These are phyloP conservation scores for Diaporthe vexans DNA, from an alignment of 2,329 filamentous ascomycete species.

Conservation along the genomic window DNA sequence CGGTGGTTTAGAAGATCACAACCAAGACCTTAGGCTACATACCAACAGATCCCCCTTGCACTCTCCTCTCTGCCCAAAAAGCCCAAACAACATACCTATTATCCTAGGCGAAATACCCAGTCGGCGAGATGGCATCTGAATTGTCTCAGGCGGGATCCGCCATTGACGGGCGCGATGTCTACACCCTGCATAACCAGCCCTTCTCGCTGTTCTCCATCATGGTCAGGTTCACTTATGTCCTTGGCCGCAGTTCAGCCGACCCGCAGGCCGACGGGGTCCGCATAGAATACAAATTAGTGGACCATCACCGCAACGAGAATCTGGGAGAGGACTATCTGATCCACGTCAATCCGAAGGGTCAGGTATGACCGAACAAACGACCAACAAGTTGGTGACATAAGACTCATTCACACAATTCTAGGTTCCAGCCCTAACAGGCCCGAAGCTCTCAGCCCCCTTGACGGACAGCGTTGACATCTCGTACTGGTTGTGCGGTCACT, in stretches of 20 bases:
- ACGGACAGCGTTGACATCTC: conserved; percentile 15
- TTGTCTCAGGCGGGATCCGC: neutral
- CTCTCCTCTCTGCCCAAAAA: neutral
- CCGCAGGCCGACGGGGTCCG: neutral
- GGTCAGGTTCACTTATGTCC: neutral
- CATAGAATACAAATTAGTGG: neutral
- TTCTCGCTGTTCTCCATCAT: conserved; percentile 17
- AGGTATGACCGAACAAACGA: neutral
- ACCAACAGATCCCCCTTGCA: neutral
- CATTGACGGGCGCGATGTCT: neutral
- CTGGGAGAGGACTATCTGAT: conserved; percentile 11
- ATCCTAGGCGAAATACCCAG: neutral
- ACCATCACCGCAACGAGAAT: neutral
- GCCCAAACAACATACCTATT: neutral
- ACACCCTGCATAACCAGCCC: neutral
- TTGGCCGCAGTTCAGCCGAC: conserved; percentile 6
- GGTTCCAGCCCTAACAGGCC: conserved; percentile 2
- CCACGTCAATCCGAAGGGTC: conserved; percentile 17
- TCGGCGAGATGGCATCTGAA: neutral
- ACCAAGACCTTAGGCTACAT: neutral
- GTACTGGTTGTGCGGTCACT: conserved; percentile 13
- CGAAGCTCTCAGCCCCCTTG: neutral
- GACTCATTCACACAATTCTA: neutral
- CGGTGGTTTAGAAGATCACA: neutral
- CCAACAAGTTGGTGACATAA: neutral